Evolutionary conservation across 805 yeast genomes (phyloP).

Genomic region (Sporopachydermia quercuum): DNA sequence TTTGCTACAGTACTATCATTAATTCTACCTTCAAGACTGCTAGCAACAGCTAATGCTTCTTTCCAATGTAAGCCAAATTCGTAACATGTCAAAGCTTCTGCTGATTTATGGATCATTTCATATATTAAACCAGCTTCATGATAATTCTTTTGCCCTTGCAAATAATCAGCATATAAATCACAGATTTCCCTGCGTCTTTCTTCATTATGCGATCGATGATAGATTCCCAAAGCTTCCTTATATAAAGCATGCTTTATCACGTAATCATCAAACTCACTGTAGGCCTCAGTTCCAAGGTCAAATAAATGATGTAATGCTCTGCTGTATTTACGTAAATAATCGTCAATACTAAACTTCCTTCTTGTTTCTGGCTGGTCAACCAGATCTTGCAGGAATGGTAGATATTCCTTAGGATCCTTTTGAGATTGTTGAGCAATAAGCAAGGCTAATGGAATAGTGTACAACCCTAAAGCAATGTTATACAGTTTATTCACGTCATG

Average conservation of each 20-base stretch:
- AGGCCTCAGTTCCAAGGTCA: conserved; percentile 17
- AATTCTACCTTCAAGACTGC: conserved; percentile 21
- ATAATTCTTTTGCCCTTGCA: conserved; percentile 41
- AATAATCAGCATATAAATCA: conserved; percentile 43
- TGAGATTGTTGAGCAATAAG: conserved; percentile 91
- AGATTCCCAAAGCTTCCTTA: conserved; percentile 49
- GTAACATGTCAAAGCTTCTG: conserved; percentile 57
- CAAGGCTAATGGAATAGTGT: conserved; percentile 68
- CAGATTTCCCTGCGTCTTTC: conserved; percentile 29
- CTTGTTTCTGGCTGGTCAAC: conserved; percentile 54
- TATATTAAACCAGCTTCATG: conserved; percentile 67
- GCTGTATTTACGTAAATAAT: conserved; percentile 48
- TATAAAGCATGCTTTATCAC: conserved; percentile 58
- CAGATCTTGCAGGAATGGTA: conserved; percentile 77
- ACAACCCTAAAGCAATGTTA: conserved; percentile 63
- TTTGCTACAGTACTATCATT: too few species aligned
- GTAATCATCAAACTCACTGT: conserved; percentile 51
- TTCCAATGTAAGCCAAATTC: conserved; percentile 65
- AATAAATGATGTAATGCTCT: conserved; percentile 55
- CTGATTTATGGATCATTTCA: conserved; percentile 46
- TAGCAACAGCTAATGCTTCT: conserved; percentile 59
- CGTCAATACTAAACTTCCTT: conserved; percentile 65
- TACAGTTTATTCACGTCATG: conserved; percentile 80
- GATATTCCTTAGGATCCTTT: conserved; percentile 92
- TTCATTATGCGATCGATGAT: conserved; percentile 35